Evolutionary conservation across 108 stramenopile genomes (phyloP), one percentile per base, ranked within the genome.

Genomic region (Seminavis robusta): DNA sequence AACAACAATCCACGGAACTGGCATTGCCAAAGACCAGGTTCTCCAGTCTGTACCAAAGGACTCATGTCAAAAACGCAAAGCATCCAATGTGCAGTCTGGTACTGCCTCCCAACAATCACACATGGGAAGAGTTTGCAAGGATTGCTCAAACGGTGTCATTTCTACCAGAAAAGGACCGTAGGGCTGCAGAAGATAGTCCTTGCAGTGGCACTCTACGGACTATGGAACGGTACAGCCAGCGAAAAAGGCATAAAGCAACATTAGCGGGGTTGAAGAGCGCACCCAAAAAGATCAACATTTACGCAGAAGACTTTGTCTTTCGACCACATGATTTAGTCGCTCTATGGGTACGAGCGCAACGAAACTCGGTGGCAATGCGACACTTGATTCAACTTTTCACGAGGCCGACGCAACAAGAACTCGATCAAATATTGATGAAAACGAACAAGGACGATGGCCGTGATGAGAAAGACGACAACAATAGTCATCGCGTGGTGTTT

Each of bases 281-380:
- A n/a, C n/a, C n/a, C n/a, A n/a, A n/a, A n/a, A n/a, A n/a, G n/a
- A n/a, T n/a, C n/a, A n/a, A n/a, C n/a, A n/a, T n/a, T n/a, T n/a
- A n/a, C 36, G 36, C 36, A 9, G 36, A 11, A 37, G 13, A 57
- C 23, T 71, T 34, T 61, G 50, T 59, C 8, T 68, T 67, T 41
- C 6, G 24, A 17, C 43, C 47, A 25, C 25, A 24, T 4, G 71
- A 81, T 64, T 39, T 81, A 24, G 36, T 76, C 9, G 74, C 74
- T 3, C 59, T 81, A 4, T 81, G 74, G 74, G 40, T 81, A 10
- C 74, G 79, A 7, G 67, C 74, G 0, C 79, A 73, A 21, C 65
- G 79, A 27, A 72, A 73, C 34, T 61, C 74, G 19, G 44, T 49
- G 40, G 61, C 74, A 0, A 34, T 46, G 50, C 56, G 71, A 24